Percentiles rank a stretch among this genome's conserved stretches.
Conservation (phyloP, 2,329 filamentous ascomycete species). For the Aureobasidium sp. region DNA sequence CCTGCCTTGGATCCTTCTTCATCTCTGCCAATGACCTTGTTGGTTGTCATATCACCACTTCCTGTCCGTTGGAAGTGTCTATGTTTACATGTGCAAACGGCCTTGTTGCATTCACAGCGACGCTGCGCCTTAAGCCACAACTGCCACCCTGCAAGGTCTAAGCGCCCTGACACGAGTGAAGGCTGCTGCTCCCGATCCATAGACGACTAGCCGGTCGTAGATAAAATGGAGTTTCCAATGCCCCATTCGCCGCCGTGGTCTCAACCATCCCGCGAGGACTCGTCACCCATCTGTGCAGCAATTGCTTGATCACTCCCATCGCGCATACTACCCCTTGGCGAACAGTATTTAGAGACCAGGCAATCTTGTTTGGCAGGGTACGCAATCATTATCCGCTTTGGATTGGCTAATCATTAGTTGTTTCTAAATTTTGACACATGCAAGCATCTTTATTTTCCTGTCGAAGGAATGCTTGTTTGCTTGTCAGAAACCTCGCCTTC, state of each 20-base stretch:
- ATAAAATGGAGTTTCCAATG: background rate
- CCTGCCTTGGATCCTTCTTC: background rate
- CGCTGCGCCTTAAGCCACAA: conserved; percentile 6
- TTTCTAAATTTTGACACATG: conserved; percentile 8
- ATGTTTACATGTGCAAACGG: background rate
- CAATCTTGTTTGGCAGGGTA: conserved; percentile 4
- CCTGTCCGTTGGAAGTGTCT: background rate
- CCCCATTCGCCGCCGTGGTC: background rate
- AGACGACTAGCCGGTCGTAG: background rate
- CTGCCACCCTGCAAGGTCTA: conserved; percentile 1
- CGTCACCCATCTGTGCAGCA: background rate
- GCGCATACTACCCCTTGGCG: background rate
- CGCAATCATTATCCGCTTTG: conserved; percentile 7
- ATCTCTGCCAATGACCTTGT: background rate
- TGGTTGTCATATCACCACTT: background rate
- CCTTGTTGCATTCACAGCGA: background rate
- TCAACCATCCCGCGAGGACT: background rate
- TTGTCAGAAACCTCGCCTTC: background rate
- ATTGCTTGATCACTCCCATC: background rate
- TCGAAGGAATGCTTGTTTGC: background rate
- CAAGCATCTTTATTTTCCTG: background rate
- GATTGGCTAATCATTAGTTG: background rate
- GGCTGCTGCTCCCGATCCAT: conserved; percentile 1
- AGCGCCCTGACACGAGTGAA: conserved; percentile 5
- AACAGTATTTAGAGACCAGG: background rate